Percentiles rank a stretch among this genome's conserved stretches.
Evolutionary conservation across 1,139 yeast genomes (phyloP).

Genomic region (Zhuliangozyma parablackwelliae): DNA sequence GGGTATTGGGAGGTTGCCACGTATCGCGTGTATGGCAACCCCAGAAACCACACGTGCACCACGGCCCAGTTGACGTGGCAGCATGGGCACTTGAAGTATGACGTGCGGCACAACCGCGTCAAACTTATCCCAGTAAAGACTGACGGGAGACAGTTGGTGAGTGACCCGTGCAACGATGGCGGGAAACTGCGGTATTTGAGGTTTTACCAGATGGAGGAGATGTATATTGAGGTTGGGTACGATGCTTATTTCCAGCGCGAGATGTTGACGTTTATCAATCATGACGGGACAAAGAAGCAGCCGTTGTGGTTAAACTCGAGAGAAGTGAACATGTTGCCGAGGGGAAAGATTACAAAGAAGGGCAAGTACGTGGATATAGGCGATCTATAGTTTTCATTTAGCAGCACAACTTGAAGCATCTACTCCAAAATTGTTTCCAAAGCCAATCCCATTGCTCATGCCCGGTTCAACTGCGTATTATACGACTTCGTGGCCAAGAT

Average conservation of each 20-base stretch:
- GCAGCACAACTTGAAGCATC: too few species aligned
- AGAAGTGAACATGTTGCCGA: slow-evolving; percentile 28
- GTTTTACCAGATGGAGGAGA: slow-evolving; percentile 18
- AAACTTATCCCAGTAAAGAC: slow-evolving; percentile 20
- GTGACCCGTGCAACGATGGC: slow-evolving; percentile 24
- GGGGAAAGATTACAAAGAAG: slow-evolving; percentile 5
- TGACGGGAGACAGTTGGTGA: slow-evolving; percentile 27
- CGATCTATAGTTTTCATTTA: too few species aligned
- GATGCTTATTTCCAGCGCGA: slow-evolving; percentile 18
- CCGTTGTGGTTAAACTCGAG: slow-evolving; percentile 27
- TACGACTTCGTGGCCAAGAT: slow-evolving; percentile 7
- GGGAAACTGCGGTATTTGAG: slow-evolving; percentile 19
- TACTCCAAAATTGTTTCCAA: too few species aligned
- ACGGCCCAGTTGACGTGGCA: slow-evolving; percentile 27
- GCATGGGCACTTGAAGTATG: slow-evolving; percentile 21
- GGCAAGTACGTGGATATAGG: neutral
- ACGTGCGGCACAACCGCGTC: slow-evolving; percentile 16
- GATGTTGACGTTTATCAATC: slow-evolving; percentile 20
- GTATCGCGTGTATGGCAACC: slow-evolving; percentile 21
- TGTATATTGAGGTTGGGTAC: slow-evolving; percentile 19
- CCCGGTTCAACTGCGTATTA: neutral
- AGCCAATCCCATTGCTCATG: too few species aligned
- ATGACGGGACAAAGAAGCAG: slow-evolving; percentile 26
- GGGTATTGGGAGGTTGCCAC: slow-evolving; percentile 29
- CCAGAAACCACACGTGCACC: slow-evolving; percentile 23